Conservation (phyloP, 163 green algal genomes). For the Scenedesmus sp. region DNA sequence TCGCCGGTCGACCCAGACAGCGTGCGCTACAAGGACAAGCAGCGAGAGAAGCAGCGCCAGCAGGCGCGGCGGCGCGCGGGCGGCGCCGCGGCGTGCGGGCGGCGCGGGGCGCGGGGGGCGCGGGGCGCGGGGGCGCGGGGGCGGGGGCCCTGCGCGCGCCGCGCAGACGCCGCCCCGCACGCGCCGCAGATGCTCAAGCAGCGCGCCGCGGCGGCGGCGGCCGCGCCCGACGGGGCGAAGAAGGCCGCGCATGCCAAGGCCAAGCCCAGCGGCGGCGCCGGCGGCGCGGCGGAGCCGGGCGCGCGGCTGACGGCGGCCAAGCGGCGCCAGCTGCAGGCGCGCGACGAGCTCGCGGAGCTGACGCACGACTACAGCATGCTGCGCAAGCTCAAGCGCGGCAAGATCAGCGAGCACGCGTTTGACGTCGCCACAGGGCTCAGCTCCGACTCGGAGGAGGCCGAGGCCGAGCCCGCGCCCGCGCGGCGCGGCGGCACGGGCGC, state of each 20-base stretch:
- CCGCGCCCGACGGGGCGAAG: background rate
- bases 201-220: background rate
- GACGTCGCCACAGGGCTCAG: slow-evolving; percentile 55
- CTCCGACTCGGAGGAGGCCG: slow-evolving; percentile 3
- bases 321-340: slow-evolving; percentile 71
- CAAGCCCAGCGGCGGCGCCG: background rate
- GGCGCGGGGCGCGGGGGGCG: too few species aligned
- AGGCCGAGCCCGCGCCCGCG: background rate
- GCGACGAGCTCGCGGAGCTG: slow-evolving; percentile 82
- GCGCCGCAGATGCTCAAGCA: slow-evolving; percentile 47
- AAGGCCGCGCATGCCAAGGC: slow-evolving; percentile 2
- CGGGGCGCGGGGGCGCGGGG: too few species aligned
- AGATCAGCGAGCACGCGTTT: slow-evolving; percentile 80
- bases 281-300: background rate
- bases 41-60: slow-evolving; percentile 88
- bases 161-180: too few species aligned
- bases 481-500: background rate
- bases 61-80: slow-evolving; percentile 53
- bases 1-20: slow-evolving; percentile 73
- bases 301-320: slow-evolving; percentile 75
- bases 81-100: too few species aligned
- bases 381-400: slow-evolving; percentile 89
- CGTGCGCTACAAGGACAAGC: slow-evolving; percentile 85
- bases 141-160: background rate
- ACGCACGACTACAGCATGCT: slow-evolving; percentile 86